Evolutionary conservation across 2,329 filamentous ascomycete genomes (phyloP), one percentile per base, ranked within the genome.

Genomic region (Cytospora mali): DNA sequence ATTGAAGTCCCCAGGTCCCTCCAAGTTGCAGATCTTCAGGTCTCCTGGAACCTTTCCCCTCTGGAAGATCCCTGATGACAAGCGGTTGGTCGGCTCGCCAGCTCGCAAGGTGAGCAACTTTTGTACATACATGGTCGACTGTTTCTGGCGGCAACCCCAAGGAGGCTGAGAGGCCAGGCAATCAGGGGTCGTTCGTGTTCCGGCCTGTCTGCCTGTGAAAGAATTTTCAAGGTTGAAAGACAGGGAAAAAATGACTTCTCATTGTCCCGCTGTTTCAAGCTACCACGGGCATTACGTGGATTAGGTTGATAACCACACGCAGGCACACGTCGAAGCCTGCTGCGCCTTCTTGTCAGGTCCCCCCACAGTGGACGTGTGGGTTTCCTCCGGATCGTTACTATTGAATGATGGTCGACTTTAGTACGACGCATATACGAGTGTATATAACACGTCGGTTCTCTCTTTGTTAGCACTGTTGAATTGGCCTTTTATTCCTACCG

Each of bases 191-290:
- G 50, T 21, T 28, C 16, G n/a, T 27, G 21, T 54, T 48, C n/a
- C 42, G 29, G 48, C 35, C 35, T 52, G 35, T 25, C 42, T 27
- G 50, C n/a, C 11, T 54, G 50, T 54, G 31, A 35, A 33, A 58
- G 33, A 50, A 35, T 46, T 28, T 16, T 23, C 10, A 51, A 27
- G 55, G 55, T 55, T 55, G 18, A 28, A 28, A 53, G 25, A 10
- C 6, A 51, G 33, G n/a, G 55, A 13, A 9, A 23, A 31, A 51
- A 28, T 33, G 39, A 54, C 21, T 21, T 56, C 28, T 62, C 54
- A 54, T 55, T 42, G 62, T 49, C 60, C 39, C 50, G 39, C 33
- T 48, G 62, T 58, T 64, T 62, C 58, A 58, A 56, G 55, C 39
- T 56, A 58, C 42, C 39, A 23, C 18, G 50, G 13, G 42, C 42